phyloP scores from a whole-genome alignment of 192 early-diverging fungal species.

The Umbelopsis sp. region DNA sequence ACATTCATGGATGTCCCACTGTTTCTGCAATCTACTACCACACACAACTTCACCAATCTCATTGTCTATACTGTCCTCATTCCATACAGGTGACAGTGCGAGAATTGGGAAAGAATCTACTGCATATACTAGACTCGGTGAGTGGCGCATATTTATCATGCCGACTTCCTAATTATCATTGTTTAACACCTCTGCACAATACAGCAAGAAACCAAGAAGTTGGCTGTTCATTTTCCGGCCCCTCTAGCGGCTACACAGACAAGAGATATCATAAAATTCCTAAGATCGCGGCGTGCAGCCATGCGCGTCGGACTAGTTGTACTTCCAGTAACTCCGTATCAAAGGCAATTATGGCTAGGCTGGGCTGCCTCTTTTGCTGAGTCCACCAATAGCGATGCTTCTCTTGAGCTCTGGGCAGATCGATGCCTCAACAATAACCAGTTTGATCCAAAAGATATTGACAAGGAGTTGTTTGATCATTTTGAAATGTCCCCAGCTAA shows the following conservation, averaged over 20 bases:
- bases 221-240: constrained; percentile 5
- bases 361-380: background rate
- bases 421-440: background rate
- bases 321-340: constrained; percentile 3
- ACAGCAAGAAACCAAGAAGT: constrained; percentile 10
- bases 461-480: background rate
- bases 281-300: background rate
- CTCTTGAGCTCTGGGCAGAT: background rate
- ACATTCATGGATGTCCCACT: constrained; percentile 7
- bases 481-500: background rate
- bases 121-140: constrained; percentile 14
- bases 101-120: constrained; percentile 4
- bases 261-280: background rate
- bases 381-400: background rate
- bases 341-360: background rate
- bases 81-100: constrained; percentile 2
- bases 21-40: constrained; percentile 9
- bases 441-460: background rate
- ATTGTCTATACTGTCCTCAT: constrained; percentile 7
- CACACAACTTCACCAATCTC: background rate
- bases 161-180: background rate
- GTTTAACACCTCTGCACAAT: background rate
- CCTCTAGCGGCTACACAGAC: background rate
- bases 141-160: background rate
- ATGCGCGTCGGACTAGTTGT: background rate